Evolutionary conservation across 257 asterid species (phyloP), one percentile per base, ranked within the genome.

Genomic region (Nicotiana otophora): DNA sequence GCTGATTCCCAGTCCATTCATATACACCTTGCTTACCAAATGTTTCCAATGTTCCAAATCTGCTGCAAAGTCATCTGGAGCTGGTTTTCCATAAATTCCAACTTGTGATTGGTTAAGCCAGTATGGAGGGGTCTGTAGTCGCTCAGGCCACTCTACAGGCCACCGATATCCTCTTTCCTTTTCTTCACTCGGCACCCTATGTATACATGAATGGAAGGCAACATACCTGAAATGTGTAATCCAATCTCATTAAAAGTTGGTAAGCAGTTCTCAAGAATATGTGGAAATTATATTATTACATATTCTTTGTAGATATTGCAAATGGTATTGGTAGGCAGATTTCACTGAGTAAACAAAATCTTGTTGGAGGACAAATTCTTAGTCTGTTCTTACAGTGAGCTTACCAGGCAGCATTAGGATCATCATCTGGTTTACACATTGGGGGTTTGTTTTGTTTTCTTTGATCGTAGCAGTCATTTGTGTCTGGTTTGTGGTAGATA

Each of bases 81-180:
- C 92, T 72, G 96, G 94, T 84, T 93, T 95, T 31, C 97, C 98
- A 34, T 91, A 93, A 67, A 93, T 86, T 81, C 98, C 98, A 78
- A 77, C 84, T 83, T 93, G 92, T 46, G 98, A 84, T 84, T 61
- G 87, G 87, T 91, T 87, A 46, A 95, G 88, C 98, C 98, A 95
- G 83, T 93, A 92, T 26, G 98, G 98, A 62, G 92, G 91, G 30
- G 89, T 85, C 66, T 84, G 86, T 30, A 89, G 81, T 55, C 98
- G 87, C 82, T 84, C 88, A n/a, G 97, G 97, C 98, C 98, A 95
- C 87, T 93, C 93, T 75, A 88, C 93, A 9, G 98, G 98, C 98
- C 97, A 95, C 82, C 87, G 89, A 20, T 95, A 85, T n/a, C 98
- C 98, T 87, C 97, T 90, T 78, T 91, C 92, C 3, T 80, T 86